A percentile compares a stretch with the other conserved stretches of the same genome.
Conservation (phyloP, 148 eudicot species). For the Rhododendron simsii region DNA sequence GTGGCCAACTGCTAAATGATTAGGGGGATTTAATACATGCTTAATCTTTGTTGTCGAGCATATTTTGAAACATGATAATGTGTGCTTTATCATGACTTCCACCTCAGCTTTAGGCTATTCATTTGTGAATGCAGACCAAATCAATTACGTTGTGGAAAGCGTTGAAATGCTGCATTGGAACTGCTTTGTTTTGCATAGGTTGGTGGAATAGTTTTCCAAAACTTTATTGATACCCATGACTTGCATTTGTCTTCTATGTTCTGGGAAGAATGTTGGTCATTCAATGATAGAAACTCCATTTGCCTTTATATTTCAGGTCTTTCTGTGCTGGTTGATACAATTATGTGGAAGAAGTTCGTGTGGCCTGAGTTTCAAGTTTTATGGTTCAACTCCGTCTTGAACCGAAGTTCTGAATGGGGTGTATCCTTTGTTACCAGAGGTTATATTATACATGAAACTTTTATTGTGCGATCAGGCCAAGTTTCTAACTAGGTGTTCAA, state of each 20-base stretch:
- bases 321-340: slow-evolving; percentile 61
- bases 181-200: slow-evolving; percentile 71
- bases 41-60: neutral
- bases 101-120: neutral
- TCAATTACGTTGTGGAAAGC: slow-evolving; percentile 72
- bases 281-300: neutral
- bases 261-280: neutral
- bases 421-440: slow-evolving; percentile 59
- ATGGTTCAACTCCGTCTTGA: slow-evolving; percentile 93
- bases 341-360: slow-evolving; percentile 64
- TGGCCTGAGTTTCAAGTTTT: slow-evolving; percentile 98
- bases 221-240: neutral
- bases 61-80: neutral
- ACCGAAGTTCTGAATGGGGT: slow-evolving; percentile 98
- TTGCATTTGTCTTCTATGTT: neutral
- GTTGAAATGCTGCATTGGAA: slow-evolving; percentile 44
- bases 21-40: neutral
- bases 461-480: neutral
- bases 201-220: slow-evolving; percentile 22
- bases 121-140: slow-evolving; percentile 52
- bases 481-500: neutral
- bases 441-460: neutral
- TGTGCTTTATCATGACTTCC: neutral
- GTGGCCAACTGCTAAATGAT: neutral
- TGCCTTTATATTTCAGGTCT: slow-evolving; percentile 41